Evolutionary conservation across 352 stramenopile genomes (phyloP).

Genomic region (Phytopythium boreale): DNA sequence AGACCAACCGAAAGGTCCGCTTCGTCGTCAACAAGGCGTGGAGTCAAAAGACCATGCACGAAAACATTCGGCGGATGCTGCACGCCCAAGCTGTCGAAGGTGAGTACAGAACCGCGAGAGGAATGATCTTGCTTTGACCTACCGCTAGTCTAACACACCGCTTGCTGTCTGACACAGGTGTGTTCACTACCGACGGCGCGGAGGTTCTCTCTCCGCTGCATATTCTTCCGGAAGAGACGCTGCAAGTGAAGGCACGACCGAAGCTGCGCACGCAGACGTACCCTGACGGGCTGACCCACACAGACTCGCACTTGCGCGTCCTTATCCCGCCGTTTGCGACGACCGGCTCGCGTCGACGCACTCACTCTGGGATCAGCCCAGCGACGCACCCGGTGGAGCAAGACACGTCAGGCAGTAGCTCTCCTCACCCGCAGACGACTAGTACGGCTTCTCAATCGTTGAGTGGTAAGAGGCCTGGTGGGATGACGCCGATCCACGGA

Average conservation of each 20-base stretch:
- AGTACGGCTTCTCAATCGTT: background rate
- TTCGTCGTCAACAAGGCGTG: conserved; percentile 78
- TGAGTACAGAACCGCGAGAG: conserved; percentile 6
- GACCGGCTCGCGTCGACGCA: background rate
- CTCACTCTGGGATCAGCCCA: background rate
- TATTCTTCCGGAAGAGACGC: conserved; percentile 65
- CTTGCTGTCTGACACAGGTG: conserved; percentile 26
- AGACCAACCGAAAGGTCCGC: conserved; percentile 48
- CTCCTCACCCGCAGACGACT: background rate
- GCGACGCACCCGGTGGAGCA: background rate
- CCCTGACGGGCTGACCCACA: conserved; percentile 11
- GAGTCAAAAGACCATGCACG: conserved; percentile 47
- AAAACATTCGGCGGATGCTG: conserved; percentile 70
- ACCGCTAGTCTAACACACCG: background rate
- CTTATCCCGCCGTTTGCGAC: conserved; percentile 8
- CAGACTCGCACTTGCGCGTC: conserved; percentile 20
- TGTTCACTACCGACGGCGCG: conserved; percentile 45
- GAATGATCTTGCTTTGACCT: background rate
- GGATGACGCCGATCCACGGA: conserved; percentile 6
- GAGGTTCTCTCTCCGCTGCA: conserved; percentile 74
- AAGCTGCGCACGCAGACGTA: conserved; percentile 38
- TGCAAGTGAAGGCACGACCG: conserved; percentile 63
- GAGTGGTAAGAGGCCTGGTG: background rate
- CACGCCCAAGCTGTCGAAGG: conserved; percentile 64
- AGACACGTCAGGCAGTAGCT: background rate